A percentile compares a stretch with the other conserved stretches of the same genome.
Evolutionary conservation across 345 rosid genomes (phyloP).

Genomic region (Salix dunnii): DNA sequence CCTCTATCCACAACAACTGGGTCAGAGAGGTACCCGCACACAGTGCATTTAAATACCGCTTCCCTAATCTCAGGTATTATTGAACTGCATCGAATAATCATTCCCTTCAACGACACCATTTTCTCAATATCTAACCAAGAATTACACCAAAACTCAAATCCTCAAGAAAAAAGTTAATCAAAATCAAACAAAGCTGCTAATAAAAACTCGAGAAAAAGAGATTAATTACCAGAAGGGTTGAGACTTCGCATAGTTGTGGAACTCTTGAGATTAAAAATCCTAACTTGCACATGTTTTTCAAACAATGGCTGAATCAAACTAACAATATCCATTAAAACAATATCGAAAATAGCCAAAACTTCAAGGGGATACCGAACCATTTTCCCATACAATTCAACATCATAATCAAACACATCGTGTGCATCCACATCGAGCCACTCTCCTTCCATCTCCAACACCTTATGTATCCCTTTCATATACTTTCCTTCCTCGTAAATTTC

Average conservation of each 20-base stretch:
- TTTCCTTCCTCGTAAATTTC: constrained; percentile 74
- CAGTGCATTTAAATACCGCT: constrained; percentile 85
- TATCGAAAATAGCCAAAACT: constrained; percentile 89
- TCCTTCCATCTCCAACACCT: constrained; percentile 77
- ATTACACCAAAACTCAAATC: not conserved
- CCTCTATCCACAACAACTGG: constrained; percentile 95
- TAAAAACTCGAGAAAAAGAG: not conserved
- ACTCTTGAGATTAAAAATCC: constrained; percentile 67
- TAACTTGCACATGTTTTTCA: constrained; percentile 86
- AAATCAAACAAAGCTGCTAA: not conserved
- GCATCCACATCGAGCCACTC: constrained; percentile 95
- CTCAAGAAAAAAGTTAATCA: not conserved
- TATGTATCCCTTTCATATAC: constrained; percentile 68
- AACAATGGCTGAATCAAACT: constrained; percentile 65
- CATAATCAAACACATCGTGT: constrained; percentile 75
- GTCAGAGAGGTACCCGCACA: constrained; percentile 80
- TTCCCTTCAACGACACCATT: constrained; percentile 93
- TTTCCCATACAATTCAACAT: constrained; percentile 72
- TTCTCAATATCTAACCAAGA: constrained; percentile 75
- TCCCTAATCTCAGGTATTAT: constrained; percentile 97
- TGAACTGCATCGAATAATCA: constrained; percentile 89
- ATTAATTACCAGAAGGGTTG: constrained; percentile 75
- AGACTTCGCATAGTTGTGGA: constrained; percentile 88
- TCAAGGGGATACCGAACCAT: constrained; percentile 92
- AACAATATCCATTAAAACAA: constrained; percentile 90